A percentile compares a stretch with the other conserved stretches of the same genome.
These are phyloP conservation scores for Trametes gibbosa DNA, from an alignment of 768 basidiomycete species.

Conservation along the genomic window DNA sequence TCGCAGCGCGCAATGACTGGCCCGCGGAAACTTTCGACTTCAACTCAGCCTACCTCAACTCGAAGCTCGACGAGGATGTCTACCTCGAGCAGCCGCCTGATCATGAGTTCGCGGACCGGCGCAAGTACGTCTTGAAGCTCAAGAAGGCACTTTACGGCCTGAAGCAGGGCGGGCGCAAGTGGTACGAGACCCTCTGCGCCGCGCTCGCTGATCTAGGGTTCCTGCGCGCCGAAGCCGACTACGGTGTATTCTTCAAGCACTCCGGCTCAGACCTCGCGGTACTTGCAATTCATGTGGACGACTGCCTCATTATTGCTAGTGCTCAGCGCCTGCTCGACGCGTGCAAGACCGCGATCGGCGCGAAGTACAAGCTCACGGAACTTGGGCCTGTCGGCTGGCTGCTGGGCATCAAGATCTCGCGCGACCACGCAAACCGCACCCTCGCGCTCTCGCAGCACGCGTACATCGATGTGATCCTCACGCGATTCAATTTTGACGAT, in stretches of 20 bases:
- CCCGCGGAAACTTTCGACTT: background rate
- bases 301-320: no score
- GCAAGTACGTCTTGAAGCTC: slow-evolving; percentile 6
- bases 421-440: no score
- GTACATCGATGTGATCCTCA: no score
- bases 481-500: no score
- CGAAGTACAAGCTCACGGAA: no score
- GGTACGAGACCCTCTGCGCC: slow-evolving; percentile 26
- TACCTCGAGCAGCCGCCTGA: slow-evolving; percentile 16
- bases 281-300: no score
- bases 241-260: background rate
- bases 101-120: background rate
- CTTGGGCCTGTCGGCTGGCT: no score
- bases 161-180: slow-evolving; percentile 31
- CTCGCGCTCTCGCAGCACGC: no score
- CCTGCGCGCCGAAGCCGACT: background rate
- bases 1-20: background rate
- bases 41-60: background rate
- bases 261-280: background rate
- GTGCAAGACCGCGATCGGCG: no score
- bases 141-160: slow-evolving; percentile 34
- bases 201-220: slow-evolving; percentile 7
- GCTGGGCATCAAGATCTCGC: no score
- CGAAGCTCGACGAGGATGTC: slow-evolving; percentile 6
- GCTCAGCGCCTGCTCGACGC: no score